Conservation (phyloP, 2,329 filamentous ascomycete genomes). For the Fusarium sp. region DNA sequence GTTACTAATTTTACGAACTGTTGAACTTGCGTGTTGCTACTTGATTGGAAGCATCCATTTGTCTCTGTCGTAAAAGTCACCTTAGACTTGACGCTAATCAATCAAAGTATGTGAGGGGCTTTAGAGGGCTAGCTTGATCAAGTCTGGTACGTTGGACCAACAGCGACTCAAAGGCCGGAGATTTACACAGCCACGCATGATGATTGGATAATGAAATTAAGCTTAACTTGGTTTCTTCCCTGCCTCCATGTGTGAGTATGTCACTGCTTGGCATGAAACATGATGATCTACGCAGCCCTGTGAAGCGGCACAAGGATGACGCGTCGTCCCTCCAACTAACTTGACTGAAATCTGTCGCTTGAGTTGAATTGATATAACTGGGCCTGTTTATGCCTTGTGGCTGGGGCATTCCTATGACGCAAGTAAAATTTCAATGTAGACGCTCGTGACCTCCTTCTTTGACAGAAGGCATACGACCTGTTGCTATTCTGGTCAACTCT, state of each 20-base stretch:
- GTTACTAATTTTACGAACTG: not conserved
- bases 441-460: not conserved
- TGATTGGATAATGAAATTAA: not conserved
- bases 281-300: slow-evolving; percentile 7
- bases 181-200: not conserved
- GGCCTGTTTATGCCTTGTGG: slow-evolving; percentile 10
- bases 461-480: slow-evolving; percentile 30
- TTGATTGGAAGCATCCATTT: not conserved
- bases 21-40: not conserved
- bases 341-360: not conserved
- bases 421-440: not conserved
- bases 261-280: not conserved
- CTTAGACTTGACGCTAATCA: not conserved
- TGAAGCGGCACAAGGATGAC: slow-evolving; percentile 17
- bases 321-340: slow-evolving; percentile 3
- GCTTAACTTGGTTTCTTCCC: slow-evolving; percentile 5
- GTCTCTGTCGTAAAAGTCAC: not conserved
- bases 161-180: not conserved
- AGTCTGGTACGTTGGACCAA: not conserved
- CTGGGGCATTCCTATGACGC: slow-evolving; percentile 25
- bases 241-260: not conserved
- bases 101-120: not conserved
- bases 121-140: not conserved
- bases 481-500: slow-evolving; percentile 37
- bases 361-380: not conserved